These are phyloP conservation scores for Blepharisma japonicum DNA, from an alignment of 73 alveolate genomes.

Conservation along the genomic window DNA sequence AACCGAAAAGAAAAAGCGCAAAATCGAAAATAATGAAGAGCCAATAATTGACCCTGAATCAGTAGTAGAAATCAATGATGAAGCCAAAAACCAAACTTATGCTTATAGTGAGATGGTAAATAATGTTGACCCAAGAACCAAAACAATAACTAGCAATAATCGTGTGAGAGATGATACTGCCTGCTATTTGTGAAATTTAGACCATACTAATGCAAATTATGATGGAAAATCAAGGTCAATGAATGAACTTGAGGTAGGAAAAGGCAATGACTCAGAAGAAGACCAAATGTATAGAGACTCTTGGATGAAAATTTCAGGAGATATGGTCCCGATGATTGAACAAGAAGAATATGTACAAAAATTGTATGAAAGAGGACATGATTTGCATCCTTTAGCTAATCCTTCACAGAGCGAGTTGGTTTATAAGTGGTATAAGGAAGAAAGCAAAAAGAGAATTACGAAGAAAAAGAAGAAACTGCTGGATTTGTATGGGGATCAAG, in stretches of 20 bases:
- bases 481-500: conserved; percentile 65
- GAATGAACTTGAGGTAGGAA: conserved; percentile 39
- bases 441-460: conserved; percentile 34
- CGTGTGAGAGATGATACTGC: conserved; percentile 68
- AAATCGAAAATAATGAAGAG: conserved; percentile 38
- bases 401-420: conserved; percentile 72
- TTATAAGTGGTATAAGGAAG: conserved; percentile 44
- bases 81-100: conserved; percentile 15
- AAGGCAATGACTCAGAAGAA: not conserved
- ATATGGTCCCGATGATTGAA: conserved; percentile 37
- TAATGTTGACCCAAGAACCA: conserved; percentile 59
- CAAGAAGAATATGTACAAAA: conserved; percentile 52
- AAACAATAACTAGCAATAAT: conserved; percentile 48
- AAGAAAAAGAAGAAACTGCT: conserved; percentile 44
- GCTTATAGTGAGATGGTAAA: conserved; percentile 37
- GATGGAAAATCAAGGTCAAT: conserved; percentile 68
- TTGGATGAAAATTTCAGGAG: conserved; percentile 13
- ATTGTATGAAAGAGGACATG: conserved; percentile 51
- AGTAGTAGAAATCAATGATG: conserved; percentile 10
- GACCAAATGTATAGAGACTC: conserved; percentile 22
- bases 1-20: conserved; percentile 50
- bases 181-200: conserved; percentile 52
- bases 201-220: conserved; percentile 50
- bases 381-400: conserved; percentile 58
- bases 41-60: not conserved